These are phyloP conservation scores for Exserohilum turcica DNA, from an alignment of 2,329 filamentous ascomycete species.

Conservation along the genomic window DNA sequence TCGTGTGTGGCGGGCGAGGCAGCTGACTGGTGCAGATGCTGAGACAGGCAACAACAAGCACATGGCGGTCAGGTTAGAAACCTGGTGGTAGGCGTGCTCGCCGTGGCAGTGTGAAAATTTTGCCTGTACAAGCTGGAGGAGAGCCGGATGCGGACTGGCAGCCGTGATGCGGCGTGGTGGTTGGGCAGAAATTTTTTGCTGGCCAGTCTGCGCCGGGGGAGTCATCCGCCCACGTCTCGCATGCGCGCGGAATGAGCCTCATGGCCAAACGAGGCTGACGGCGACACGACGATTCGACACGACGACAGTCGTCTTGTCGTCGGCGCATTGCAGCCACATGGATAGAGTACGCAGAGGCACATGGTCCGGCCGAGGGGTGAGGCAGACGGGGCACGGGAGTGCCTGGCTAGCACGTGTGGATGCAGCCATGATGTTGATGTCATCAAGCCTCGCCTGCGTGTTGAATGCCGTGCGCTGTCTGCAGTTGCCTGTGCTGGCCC, in stretches of 20 bases:
- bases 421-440: constrained; percentile 25
- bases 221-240: constrained; percentile 1
- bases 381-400: constrained; percentile 15
- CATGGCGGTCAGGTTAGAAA: constrained; percentile 34
- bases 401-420: constrained; percentile 14
- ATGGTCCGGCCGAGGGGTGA: constrained; percentile 10
- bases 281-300: background rate
- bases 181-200: constrained; percentile 27
- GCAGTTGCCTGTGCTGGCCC: constrained; percentile 30
- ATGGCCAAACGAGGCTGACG: background rate
- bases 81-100: background rate
- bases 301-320: too few species aligned
- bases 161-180: constrained; percentile 18
- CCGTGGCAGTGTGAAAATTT: background rate
- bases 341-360: too few species aligned
- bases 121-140: constrained; percentile 3
- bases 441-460: constrained; percentile 16
- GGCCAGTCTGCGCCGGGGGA: constrained; percentile 3
- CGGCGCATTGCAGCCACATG: too few species aligned
- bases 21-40: constrained; percentile 36
- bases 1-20: constrained; percentile 29
- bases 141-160: constrained; percentile 27
- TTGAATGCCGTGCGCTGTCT: constrained; percentile 31
- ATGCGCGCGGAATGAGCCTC: constrained; percentile 14
- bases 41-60: constrained; percentile 29